A percentile compares a stretch with the other conserved stretches of the same genome.
phyloP scores from a whole-genome alignment of 306 rosid species.

The Neltuma alba region DNA sequence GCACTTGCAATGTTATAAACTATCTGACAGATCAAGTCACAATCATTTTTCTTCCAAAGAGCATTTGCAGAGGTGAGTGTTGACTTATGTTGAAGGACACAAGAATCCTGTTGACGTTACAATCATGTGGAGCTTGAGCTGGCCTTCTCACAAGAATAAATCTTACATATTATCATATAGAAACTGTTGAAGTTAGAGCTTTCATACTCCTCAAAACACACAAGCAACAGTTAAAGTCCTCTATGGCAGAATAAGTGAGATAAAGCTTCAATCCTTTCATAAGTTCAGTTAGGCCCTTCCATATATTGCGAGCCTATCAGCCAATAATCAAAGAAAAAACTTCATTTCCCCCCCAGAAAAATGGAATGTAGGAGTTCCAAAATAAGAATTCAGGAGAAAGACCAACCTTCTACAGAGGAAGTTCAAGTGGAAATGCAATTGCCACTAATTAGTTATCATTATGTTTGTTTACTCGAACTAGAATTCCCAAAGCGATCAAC shows the following conservation, averaged over 20 bases:
- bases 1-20: not conserved
- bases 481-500: not conserved
- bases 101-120: conserved; percentile 13
- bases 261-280: conserved; percentile 27
- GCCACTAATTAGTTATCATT: not conserved
- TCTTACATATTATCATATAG: conserved; percentile 5
- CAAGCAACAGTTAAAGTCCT: not conserved
- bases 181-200: not conserved
- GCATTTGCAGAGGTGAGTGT: not conserved
- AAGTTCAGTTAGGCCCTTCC: conserved; percentile 1
- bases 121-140: conserved; percentile 16
- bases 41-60: not conserved
- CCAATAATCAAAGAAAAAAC: not conserved
- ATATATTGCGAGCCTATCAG: not conserved
- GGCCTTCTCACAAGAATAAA: not conserved
- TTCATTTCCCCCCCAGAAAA: not conserved
- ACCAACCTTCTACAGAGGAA: not conserved
- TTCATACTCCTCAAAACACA: not conserved
- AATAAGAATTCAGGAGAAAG: not conserved
- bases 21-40: conserved; percentile 21
- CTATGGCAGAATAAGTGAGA: conserved; percentile 23
- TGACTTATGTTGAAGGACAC: not conserved
- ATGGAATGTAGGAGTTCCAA: not conserved
- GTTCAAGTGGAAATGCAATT: not conserved
- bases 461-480: not conserved